Evolutionary conservation across 805 yeast genomes (phyloP).

Genomic region (Nadsonia fulvescens): DNA sequence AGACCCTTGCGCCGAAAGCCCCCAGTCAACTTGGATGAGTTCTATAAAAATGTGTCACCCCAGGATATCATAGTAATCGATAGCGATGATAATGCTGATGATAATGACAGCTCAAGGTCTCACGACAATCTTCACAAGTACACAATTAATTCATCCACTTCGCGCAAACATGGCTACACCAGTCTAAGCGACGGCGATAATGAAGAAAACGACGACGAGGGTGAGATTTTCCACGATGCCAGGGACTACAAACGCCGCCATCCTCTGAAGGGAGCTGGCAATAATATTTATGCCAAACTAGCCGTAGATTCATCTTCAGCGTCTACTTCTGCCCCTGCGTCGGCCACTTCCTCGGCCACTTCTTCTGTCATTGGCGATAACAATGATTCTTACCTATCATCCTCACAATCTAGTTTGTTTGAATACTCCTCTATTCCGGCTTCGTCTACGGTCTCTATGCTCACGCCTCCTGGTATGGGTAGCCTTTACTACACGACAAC

Average conservation of each 20-base stretch:
- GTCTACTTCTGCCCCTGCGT: constrained; percentile 4
- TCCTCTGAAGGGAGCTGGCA: neutral
- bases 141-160: neutral
- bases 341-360: constrained; percentile 4
- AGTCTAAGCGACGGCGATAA: constrained; percentile 1
- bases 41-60: constrained; percentile 16
- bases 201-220: constrained; percentile 1
- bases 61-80: constrained; percentile 19
- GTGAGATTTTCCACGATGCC: constrained; percentile 3
- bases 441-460: no score
- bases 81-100: constrained; percentile 12
- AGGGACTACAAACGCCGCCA: constrained; percentile 1
- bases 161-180: neutral
- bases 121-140: constrained; percentile 1
- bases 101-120: constrained; percentile 2
- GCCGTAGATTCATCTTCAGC: constrained; percentile 5
- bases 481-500: no score
- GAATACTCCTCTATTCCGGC: no score
- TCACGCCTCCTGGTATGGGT: no score
- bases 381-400: no score
- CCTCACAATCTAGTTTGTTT: no score
- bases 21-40: constrained; percentile 17
- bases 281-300: constrained; percentile 2
- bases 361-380: constrained; percentile 2
- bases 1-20: no score